These are phyloP conservation scores for Excoecaria agallocha DNA, from an alignment of 345 rosid genomes.

Conservation along the genomic window DNA sequence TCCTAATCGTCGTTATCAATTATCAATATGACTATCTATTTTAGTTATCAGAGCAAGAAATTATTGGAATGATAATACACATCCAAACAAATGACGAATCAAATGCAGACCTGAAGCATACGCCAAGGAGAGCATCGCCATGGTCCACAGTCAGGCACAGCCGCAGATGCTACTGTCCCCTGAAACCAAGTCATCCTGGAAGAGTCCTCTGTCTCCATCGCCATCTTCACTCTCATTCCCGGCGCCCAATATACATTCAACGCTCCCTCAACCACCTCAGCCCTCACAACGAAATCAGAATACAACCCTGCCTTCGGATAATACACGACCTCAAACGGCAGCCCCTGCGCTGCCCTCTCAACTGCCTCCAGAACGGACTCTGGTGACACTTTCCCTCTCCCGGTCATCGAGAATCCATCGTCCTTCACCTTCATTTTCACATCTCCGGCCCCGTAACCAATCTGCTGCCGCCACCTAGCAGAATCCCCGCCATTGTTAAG, in stretches of 20 bases:
- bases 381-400: slow-evolving; percentile 44
- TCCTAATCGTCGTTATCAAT: background rate
- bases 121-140: slow-evolving; percentile 92
- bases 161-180: slow-evolving; percentile 52
- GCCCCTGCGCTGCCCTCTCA: slow-evolving; percentile 50
- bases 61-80: background rate
- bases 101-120: slow-evolving; percentile 62
- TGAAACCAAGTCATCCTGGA: slow-evolving; percentile 74
- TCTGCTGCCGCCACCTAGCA: slow-evolving; percentile 50
- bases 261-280: slow-evolving; percentile 73
- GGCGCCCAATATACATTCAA: slow-evolving; percentile 44
- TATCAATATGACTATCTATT: background rate
- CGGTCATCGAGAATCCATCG: slow-evolving; percentile 32
- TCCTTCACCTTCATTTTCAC: slow-evolving; percentile 17
- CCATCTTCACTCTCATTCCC: slow-evolving; percentile 82
- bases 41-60: background rate
- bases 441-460: slow-evolving; percentile 21
- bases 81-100: background rate
- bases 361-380: slow-evolving; percentile 58
- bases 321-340: slow-evolving; percentile 71
- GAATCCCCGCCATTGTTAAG: slow-evolving; percentile 32
- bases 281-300: slow-evolving; percentile 71
- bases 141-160: slow-evolving; percentile 39
- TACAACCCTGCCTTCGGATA: slow-evolving; percentile 67
- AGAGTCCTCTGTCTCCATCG: slow-evolving; percentile 74